Conservation (phyloP, 805 yeast species). For the Candida saitoana region DNA sequence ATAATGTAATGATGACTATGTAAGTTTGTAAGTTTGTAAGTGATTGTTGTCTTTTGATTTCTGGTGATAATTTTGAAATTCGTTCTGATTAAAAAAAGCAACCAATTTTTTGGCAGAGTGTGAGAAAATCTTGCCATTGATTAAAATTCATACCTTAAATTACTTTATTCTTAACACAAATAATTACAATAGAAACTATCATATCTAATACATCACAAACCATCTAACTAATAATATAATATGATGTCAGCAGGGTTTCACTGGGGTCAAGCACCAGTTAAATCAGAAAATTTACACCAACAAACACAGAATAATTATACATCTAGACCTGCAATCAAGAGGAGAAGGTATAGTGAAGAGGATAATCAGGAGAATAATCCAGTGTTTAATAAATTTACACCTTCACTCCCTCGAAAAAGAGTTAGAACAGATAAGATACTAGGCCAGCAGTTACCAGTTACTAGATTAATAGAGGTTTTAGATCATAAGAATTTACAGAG, state of each 20-base stretch:
- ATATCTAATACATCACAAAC: too few relatives aligned
- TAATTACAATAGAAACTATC: too few relatives aligned
- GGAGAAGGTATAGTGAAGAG: conserved; percentile 15
- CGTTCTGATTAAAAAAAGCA: too few relatives aligned
- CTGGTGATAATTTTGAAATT: too few relatives aligned
- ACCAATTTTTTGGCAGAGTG: too few relatives aligned
- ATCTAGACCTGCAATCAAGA: conserved; percentile 5
- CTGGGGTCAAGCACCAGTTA: conserved; percentile 18
- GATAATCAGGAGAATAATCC: neutral
- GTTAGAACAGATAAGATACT: conserved; percentile 41
- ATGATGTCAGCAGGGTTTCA: conserved; percentile 29
- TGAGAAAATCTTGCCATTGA: too few relatives aligned
- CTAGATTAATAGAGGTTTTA: conserved; percentile 64
- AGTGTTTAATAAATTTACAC: neutral
- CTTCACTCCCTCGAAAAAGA: conserved; percentile 16
- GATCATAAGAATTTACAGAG: conserved; percentile 52
- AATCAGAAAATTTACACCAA: neutral
- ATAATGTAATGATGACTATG: too few relatives aligned
- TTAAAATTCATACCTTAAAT: too few relatives aligned
- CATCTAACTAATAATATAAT: too few relatives aligned
- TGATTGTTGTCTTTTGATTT: too few relatives aligned
- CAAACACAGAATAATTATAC: neutral
- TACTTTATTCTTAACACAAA: too few relatives aligned
- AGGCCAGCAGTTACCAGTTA: conserved; percentile 61
- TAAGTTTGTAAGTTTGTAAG: too few relatives aligned